A percentile compares a stretch with the other conserved stretches of the same genome.
Evolutionary conservation across 441 rosid genomes (phyloP).

Genomic region (Breynia disticha): DNA sequence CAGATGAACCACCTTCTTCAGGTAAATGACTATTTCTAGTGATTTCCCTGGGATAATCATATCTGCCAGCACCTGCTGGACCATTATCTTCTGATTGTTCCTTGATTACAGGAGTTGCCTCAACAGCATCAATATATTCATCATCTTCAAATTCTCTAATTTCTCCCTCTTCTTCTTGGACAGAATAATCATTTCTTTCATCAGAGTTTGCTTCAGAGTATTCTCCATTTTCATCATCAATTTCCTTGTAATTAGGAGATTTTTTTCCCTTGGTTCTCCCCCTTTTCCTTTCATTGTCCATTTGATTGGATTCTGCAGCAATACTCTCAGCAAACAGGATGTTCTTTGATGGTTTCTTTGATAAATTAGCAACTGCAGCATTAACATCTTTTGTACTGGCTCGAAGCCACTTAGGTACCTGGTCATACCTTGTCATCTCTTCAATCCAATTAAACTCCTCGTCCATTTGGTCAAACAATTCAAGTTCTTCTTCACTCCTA

Average conservation of each 20-base stretch:
- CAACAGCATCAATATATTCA: constrained; percentile 64
- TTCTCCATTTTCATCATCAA: constrained; percentile 87
- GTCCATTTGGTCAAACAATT: constrained; percentile 99
- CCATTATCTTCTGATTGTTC: constrained; percentile 80
- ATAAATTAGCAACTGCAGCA: constrained; percentile 56
- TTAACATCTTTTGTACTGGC: constrained; percentile 82
- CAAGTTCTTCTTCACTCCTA: constrained; percentile 91
- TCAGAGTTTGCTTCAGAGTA: constrained; percentile 90
- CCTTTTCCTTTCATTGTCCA: constrained; percentile 73
- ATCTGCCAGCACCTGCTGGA: constrained; percentile 39
- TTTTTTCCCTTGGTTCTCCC: constrained; percentile 93
- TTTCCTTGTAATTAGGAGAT: constrained; percentile 84
- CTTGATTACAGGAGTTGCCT: constrained; percentile 41
- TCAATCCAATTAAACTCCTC: constrained; percentile 92
- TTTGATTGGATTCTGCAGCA: constrained; percentile 42
- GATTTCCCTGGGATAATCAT: constrained; percentile 53
- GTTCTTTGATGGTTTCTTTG: constrained; percentile 85
- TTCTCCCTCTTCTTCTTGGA: constrained; percentile 88
- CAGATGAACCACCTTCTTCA: constrained; percentile 79
- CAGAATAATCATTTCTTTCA: constrained; percentile 75
- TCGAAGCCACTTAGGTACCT: constrained; percentile 97
- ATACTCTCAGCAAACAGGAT: constrained; percentile 41
- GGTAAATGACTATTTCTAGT: constrained; percentile 37
- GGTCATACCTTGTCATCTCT: constrained; percentile 89
- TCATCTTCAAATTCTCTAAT: constrained; percentile 76